Percentiles rank a stretch among this genome's conserved stretches.
Conservation (phyloP, 441 rosid genomes). For the Oxalis stricta region DNA sequence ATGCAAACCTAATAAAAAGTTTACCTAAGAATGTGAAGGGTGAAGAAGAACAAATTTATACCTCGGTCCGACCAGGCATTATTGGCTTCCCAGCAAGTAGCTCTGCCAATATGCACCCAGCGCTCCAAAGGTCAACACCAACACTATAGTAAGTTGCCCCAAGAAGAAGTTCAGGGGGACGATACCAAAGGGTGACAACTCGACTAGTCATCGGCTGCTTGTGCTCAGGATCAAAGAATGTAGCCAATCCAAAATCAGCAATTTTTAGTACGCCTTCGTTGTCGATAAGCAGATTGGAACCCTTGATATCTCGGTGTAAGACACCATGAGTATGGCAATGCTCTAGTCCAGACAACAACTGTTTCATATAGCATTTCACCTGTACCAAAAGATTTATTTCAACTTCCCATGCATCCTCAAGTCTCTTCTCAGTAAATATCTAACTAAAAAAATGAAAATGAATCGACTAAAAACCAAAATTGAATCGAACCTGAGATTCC, state of each 20-base stretch:
- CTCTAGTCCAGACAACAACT: slow-evolving; percentile 69
- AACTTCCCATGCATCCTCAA: too few species aligned
- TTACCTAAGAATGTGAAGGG: background rate
- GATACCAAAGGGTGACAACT: slow-evolving; percentile 92
- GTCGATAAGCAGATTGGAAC: slow-evolving; percentile 74
- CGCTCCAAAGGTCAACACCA: slow-evolving; percentile 92
- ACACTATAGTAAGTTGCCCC: slow-evolving; percentile 65
- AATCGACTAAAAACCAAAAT: background rate
- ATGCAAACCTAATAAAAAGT: too few species aligned
- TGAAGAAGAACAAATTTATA: slow-evolving; percentile 10
- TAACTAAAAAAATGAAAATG: background rate
- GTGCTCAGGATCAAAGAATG: slow-evolving; percentile 47
- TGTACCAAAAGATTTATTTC: slow-evolving; percentile 23
- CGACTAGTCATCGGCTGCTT: slow-evolving; percentile 74
- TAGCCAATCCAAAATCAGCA: slow-evolving; percentile 88
- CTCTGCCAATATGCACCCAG: slow-evolving; percentile 93
- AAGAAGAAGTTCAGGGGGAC: slow-evolving; percentile 88
- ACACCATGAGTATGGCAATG: slow-evolving; percentile 81
- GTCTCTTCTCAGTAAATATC: background rate
- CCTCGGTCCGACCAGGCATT: slow-evolving; percentile 92
- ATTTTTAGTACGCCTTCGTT: slow-evolving; percentile 66
- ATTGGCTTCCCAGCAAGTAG: slow-evolving; percentile 79
- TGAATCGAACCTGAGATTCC: slow-evolving; percentile 53
- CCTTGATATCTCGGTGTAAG: slow-evolving; percentile 87
- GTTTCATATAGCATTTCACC: slow-evolving; percentile 83